Percentiles rank a stretch among this genome's conserved stretches.
Evolutionary conservation across 805 yeast genomes (phyloP).

Genomic region (Nakazawaea sp.): DNA sequence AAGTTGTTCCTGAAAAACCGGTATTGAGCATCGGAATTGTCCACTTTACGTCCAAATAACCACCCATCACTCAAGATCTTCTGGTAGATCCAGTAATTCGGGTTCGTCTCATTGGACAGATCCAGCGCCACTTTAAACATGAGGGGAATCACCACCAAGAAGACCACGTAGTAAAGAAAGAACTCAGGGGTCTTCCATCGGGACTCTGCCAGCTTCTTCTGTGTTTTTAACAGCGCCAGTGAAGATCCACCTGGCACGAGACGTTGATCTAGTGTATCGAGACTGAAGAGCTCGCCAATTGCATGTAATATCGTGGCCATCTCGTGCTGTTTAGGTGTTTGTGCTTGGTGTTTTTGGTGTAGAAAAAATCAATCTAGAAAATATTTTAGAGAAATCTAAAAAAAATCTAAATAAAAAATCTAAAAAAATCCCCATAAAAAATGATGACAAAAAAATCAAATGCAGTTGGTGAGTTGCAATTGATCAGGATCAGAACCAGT

Average conservation of each 20-base stretch:
- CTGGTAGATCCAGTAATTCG: slow-evolving; percentile 60
- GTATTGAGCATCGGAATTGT: slow-evolving; percentile 88
- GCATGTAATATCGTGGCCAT: slow-evolving; percentile 6
- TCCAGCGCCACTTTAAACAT: slow-evolving; percentile 79
- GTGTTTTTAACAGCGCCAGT: slow-evolving; percentile 23
- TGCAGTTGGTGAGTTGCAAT: no score
- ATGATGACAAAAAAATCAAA: no score
- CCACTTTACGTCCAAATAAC: slow-evolving; percentile 86
- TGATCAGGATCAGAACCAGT: no score
- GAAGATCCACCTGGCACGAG: slow-evolving; percentile 32
- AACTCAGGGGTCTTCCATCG: slow-evolving; percentile 79
- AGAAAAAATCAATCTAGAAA: no score
- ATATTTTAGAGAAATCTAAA: no score
- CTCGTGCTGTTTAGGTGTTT: no score
- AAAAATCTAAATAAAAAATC: no score
- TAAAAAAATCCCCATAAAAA: no score
- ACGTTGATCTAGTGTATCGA: slow-evolving; percentile 47
- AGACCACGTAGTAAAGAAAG: slow-evolving; percentile 54
- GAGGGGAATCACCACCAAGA: slow-evolving; percentile 68
- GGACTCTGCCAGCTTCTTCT: slow-evolving; percentile 29
- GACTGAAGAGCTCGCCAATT: slow-evolving; percentile 32
- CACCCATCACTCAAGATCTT: slow-evolving; percentile 72
- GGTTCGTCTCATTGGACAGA: slow-evolving; percentile 69
- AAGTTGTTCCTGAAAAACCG: slow-evolving; percentile 81
- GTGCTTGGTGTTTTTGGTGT: no score